Evolutionary conservation across 1,284 basidiomycete genomes (phyloP), one percentile per base, ranked within the genome.

Genomic region (Neolentinus lepideus): DNA sequence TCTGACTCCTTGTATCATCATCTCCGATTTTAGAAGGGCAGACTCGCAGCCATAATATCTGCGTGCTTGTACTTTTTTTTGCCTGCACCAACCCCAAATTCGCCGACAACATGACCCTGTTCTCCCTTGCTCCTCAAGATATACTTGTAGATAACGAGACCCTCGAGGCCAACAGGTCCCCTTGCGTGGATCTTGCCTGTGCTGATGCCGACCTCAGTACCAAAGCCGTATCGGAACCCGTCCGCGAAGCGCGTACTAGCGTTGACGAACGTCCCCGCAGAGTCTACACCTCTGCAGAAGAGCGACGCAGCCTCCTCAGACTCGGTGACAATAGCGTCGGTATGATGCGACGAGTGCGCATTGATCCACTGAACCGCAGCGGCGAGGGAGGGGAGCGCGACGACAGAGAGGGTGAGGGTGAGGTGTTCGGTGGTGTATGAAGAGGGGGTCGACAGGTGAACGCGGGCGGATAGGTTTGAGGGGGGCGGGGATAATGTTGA

Each of bases 161-260:
- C 97, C 61, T 98, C 94, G 54, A 99, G 75, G 0, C 97, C 97
- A 1, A 99, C 97, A 0, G 97, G 97, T 1, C 97, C 97, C 27
- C 97, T 78, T 1, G 97, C 96, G 66, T 99, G 97, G 54, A 97
- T 98, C 64, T 92, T 88, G 1, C 94, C 94, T 0, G 97, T 99
- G 67, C 88, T 91, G 66, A 99, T 98, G 9, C 97, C 97, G 1
- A 99, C 96, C 71, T 99, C 97, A 1, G 97, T 96, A 1, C 97
- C 97, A 61, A 98, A 92, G 0, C 97, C 97, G 70, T 94, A 99
- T 56, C 97, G 75, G 72, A 96, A 98, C 1, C 97, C 97, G 70
- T 99, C 97, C 0, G 95, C 90, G 66, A 99, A 99, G 50, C 97
- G 82, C 8, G 97, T 97, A 60, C 88, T 92, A 2, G 94, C 92